These are phyloP conservation scores for Achaetomium macrosporum DNA, from an alignment of 2,329 filamentous ascomycete genomes.

Conservation along the genomic window DNA sequence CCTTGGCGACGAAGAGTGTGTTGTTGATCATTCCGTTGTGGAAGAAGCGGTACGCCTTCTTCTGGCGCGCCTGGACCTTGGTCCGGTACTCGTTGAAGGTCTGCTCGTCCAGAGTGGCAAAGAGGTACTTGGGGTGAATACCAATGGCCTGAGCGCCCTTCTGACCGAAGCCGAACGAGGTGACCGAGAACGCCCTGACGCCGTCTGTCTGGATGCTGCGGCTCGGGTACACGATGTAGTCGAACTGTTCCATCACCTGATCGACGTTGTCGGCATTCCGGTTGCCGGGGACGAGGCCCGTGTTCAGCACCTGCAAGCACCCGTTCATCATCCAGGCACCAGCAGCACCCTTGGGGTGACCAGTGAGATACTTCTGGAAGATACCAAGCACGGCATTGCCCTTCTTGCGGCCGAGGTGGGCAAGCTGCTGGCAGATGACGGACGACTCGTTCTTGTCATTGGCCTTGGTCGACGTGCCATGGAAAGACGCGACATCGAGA, in stretches of 20 bases:
- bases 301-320: conserved; percentile 90
- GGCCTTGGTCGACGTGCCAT: conserved; percentile 95
- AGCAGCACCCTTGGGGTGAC: conserved; percentile 97
- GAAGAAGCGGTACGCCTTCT: conserved; percentile 98
- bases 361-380: conserved; percentile 99
- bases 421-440: conserved; percentile 92
- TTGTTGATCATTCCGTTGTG: conserved; percentile 99
- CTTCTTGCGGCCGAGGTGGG: conserved; percentile 90
- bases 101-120: conserved; percentile 81
- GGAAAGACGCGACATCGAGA: conserved; percentile 92
- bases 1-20: conserved; percentile 93
- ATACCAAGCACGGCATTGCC: conserved; percentile 94
- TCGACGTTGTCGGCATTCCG: conserved; percentile 98
- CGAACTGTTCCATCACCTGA: conserved; percentile 92
- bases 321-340: conserved; percentile 99
- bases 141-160: conserved; percentile 97
- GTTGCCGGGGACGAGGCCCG: conserved; percentile 90
- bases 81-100: conserved; percentile 75
- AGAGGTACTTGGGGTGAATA: conserved; percentile 94
- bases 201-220: conserved; percentile 95
- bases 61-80: conserved; percentile 90
- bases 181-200: conserved; percentile 97
- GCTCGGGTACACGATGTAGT: conserved; percentile 96
- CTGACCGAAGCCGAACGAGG: conserved; percentile 98
- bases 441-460: conserved; percentile 99